Base-by-base conservation (phyloP, 1,284 basidiomycete species). In the Ganoderma leucocontextum region DNA sequence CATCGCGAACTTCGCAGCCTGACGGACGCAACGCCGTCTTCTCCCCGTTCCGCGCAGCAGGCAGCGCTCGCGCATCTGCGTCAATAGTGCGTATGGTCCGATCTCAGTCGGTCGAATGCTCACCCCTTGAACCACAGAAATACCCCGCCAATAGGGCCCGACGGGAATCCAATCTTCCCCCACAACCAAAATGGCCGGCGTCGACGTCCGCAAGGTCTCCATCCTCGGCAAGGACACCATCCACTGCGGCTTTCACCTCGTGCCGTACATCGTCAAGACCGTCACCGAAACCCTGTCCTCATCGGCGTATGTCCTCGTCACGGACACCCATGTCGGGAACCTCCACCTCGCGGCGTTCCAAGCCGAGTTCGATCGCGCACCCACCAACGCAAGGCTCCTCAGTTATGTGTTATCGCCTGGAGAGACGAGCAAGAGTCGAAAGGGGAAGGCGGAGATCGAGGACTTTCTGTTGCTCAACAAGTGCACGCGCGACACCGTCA, bases 361-460 rank as follows among this genome's bases (percentile, higher is more conserved):
- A 69, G 75, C 83, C 39, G 90, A 91, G 19, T 97, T 98, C 76
- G 78, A 85, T n/a, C 78, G 72, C 63, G 75, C 71, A 8, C 74
- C 74, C 3, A 72, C 80, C 29, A 83, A 83, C 55, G 84, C 94
- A 4, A 84, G 95, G 68, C 94, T 98, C 81, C 79, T 99, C 70
- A 89, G 87, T 66, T 89, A 95, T 78, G 85, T 94, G 76, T 89
- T 99, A 68, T 82, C 93, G 0, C 97, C 98, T 0, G 97, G 97
- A 58, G 97, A 99, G 83, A 93, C 91, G 0, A 93, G 93, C 64
- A 99, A 99, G 83, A 94, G 91, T 72, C 87, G 98, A 62, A 88
- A 95, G 75, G 95, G 95, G 69, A 99, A 99, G 81, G 96, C 95
- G 4, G 87, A 91, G 65, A 93, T 99, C 75, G 97, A 99, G 79